Evolutionary conservation across 176 grass and related monocot genomes (phyloP).

Genomic region (Zizania latifolia): DNA sequence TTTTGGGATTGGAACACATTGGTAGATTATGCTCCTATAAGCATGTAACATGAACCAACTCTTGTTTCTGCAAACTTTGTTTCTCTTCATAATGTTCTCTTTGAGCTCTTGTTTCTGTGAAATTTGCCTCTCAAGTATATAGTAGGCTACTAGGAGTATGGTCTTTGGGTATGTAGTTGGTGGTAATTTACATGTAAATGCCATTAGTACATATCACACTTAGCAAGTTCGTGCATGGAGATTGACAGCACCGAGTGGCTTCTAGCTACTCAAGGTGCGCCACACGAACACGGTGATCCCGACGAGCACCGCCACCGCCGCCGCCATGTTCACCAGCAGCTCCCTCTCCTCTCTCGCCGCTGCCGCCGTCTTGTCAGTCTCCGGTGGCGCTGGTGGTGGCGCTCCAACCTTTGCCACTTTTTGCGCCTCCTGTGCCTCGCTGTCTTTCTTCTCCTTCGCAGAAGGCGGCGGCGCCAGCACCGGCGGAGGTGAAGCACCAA

Average conservation of each 20-base stretch:
- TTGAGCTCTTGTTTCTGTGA: too few relatives aligned
- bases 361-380: too few relatives aligned
- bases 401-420: background rate
- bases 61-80: background rate
- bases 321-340: conserved; percentile 31
- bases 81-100: too few relatives aligned
- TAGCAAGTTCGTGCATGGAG: background rate
- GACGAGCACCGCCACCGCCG: conserved; percentile 30
- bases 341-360: background rate
- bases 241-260: background rate
- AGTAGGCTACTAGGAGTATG: too few relatives aligned
- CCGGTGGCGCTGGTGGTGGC: too few relatives aligned
- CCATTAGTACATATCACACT: background rate
- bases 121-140: too few relatives aligned
- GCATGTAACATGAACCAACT: background rate
- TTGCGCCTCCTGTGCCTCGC: too few relatives aligned
- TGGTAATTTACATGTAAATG: too few relatives aligned
- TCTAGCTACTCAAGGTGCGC: conserved; percentile 9
- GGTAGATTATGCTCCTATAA: background rate
- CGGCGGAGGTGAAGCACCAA: background rate
- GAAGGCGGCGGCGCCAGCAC: background rate
- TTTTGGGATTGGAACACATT: background rate
- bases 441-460: background rate
- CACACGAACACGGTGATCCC: conserved; percentile 16
- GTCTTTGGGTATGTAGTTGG: too few relatives aligned